These are phyloP conservation scores for Salicornia ramosissima DNA, from an alignment of 148 eudicot genomes.

Conservation along the genomic window DNA sequence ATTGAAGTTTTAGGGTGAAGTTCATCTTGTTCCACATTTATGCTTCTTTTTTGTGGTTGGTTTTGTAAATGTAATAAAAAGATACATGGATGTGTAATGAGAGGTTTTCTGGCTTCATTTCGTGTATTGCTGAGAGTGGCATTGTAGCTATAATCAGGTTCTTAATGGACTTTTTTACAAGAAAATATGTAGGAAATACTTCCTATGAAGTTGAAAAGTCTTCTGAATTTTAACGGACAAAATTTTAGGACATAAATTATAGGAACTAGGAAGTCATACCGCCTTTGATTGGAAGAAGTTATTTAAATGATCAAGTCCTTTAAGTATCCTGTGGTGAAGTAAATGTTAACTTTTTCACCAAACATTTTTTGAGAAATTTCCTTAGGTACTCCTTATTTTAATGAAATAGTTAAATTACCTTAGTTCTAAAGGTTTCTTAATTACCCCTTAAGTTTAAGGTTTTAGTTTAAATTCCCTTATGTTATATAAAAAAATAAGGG, in stretches of 20 bases:
- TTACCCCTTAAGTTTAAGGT: too few relatives aligned
- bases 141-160: neutral
- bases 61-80: neutral
- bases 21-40: neutral
- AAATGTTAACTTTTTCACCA: too few relatives aligned
- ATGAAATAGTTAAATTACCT: too few relatives aligned
- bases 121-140: conserved; percentile 1
- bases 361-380: too few relatives aligned
- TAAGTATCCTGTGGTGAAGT: too few relatives aligned
- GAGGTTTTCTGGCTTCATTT: neutral
- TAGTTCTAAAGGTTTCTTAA: too few relatives aligned
- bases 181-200: neutral
- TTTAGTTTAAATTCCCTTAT: too few relatives aligned
- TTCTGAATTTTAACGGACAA: neutral
- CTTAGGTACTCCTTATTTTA: too few relatives aligned
- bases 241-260: neutral
- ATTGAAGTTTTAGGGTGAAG: neutral
- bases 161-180: neutral
- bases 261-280: neutral
- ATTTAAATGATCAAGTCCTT: too few relatives aligned
- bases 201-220: neutral
- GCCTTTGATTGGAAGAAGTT: neutral
- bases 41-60: neutral
- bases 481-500: too few relatives aligned
- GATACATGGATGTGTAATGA: neutral